Base-by-base conservation (phyloP, 345 rosid genomes). In the Salix udensis region DNA sequence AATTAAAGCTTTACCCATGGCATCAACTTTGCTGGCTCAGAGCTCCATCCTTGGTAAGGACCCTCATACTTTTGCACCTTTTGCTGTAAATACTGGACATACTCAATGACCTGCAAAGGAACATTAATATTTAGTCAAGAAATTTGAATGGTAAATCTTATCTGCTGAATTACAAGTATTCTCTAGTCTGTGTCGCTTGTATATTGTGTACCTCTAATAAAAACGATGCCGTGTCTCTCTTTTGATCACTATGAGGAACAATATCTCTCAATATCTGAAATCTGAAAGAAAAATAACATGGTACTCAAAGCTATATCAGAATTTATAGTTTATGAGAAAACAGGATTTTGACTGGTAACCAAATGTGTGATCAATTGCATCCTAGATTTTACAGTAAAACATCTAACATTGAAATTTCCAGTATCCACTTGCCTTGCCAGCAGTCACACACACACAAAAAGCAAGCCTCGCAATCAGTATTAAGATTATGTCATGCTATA, bases 221-320 rank as follows among this genome's bases (percentile, higher is more conserved):
- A 78, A 82, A 82, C 12, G 84, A 82, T 53, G 81, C 79, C 15
- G 84, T 82, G 36, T 82, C 84, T 71, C 81, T 82, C 62, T 82
- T 82, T 71, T 82, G 84, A 77, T 82, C 81, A 55, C 84, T 74
- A 36, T 74, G 74, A 73, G 84, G 84, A 68, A 81, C 70, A 36
- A 81, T 71, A 34, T 77, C 84, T 81, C 84, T 81, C 50, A 81
- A 64, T 70, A 81, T 70, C 81, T 81, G 84, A 77, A 81, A 82
- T 78, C 81, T 82, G 84, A 26, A 53, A 74, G 12, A 69, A 69
- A 75, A 37, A 75, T 1, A 71, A 31, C 40, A 55, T 31, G 34
- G 68, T 70, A 53, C 13, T 67, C 30, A 48, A 40, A 62, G 11
- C 66, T 64, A 55, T 39, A 73, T 39, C 21, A 28, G 23, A 40